Percentiles rank a stretch among this genome's conserved stretches.
Evolutionary conservation across 768 basidiomycete species (phyloP).

Genomic region (Suillus subaureus): DNA sequence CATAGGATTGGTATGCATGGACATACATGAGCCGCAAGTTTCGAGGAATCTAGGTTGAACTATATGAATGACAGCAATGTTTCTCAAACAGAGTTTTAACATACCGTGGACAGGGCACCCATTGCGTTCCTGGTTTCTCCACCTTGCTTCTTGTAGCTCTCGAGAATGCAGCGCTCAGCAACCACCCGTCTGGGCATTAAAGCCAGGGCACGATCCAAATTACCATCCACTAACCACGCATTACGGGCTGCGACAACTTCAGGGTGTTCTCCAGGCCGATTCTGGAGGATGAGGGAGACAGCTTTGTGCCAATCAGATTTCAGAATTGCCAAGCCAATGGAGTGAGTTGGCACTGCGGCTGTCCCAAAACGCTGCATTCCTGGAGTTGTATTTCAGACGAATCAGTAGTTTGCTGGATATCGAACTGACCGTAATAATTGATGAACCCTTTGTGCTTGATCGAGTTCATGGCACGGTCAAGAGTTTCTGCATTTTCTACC

Average conservation of each 20-base stretch:
- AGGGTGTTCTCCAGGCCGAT: constrained; percentile 89
- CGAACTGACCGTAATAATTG: constrained; percentile 85
- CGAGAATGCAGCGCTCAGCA: constrained; percentile 90
- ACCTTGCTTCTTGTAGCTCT: constrained; percentile 82
- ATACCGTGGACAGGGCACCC: constrained; percentile 83
- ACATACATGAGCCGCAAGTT: constrained; percentile 97
- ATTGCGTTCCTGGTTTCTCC: constrained; percentile 82
- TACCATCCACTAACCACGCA: constrained; percentile 84
- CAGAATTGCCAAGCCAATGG: constrained; percentile 89
- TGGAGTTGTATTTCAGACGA: constrained; percentile 29
- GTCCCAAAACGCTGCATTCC: constrained; percentile 99
- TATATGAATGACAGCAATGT: constrained; percentile 8
- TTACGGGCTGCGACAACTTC: constrained; percentile 83
- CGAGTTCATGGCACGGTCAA: constrained; percentile 75
- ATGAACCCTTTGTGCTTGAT: constrained; percentile 90
- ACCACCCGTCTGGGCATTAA: constrained; percentile 90
- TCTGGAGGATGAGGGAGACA: constrained; percentile 76
- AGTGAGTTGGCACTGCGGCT: constrained; percentile 92
- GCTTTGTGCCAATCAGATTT: constrained; percentile 91
- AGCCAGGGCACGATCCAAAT: constrained; percentile 79
- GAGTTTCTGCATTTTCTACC: constrained; percentile 67
- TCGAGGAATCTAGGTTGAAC: constrained; percentile 76
- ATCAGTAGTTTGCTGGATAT: constrained; percentile 11
- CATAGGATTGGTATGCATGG: constrained; percentile 97
- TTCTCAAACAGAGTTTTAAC: background rate